Evolutionary conservation across 345 rosid species (phyloP), one percentile per base, ranked within the genome.

Genomic region (Lumnitzera racemosa): DNA sequence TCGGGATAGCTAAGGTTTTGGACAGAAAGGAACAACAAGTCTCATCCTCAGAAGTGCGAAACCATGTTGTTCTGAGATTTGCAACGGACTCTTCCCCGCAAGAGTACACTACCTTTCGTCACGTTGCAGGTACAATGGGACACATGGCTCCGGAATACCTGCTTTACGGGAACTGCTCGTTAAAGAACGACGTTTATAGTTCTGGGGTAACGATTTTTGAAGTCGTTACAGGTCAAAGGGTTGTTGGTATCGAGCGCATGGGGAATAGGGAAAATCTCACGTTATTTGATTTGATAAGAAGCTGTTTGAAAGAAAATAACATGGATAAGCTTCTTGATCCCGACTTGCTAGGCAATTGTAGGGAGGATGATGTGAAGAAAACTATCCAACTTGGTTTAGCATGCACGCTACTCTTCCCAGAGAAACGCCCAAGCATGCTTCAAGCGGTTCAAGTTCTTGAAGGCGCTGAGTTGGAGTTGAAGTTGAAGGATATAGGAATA

Each of bases 251-350:
- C 2, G 0, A 16, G 14, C 14, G 51, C 11, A 16, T 24, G 43
- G 57, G 15, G 13, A 1, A 0, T 15, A 61, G 0, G 5, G 57
- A 24, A 0, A 1, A 0, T 0, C 27, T 9, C 15, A 0, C 0
- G 0, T 20, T 2, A 48, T 23, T 0, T 27, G 0, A 59, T 13
- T 23, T 12, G 54, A 29, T 46, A 15, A 11, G 0, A 0, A 9
- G 41, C 29, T 53, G 25, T 3, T 0, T 49, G 0, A 49, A 15
- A 24, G 0, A 49, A 0, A 24, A 59, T 14, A 11, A 15, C 14
- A 1, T 59, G 63, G 52, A 24, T 24, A 59, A 2, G 41, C 4
- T 23, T 12, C 5, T 49, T 14, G 53, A 59, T 4, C 27, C 63
- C 11, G 0, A 24, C 0, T 47, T 59, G 63, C 52, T 13, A 3